Conservation (phyloP, 1,284 basidiomycete genomes). For the Melampsora abietis-canadensis region DNA sequence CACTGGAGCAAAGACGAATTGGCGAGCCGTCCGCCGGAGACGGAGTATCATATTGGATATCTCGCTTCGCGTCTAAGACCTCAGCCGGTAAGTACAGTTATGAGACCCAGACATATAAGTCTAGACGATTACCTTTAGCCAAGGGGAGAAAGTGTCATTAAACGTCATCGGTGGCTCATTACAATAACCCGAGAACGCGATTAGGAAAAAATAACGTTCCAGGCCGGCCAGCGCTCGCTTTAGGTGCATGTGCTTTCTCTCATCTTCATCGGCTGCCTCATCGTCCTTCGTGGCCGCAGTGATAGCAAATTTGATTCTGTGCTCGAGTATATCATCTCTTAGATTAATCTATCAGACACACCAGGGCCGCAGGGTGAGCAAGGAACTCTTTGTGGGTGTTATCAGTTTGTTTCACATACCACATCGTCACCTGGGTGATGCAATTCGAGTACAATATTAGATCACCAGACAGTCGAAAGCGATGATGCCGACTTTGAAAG, state of each 20-base stretch:
- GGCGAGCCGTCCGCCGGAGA: slow-evolving; percentile 67
- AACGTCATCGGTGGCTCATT: slow-evolving; percentile 64
- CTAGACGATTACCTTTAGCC: slow-evolving; percentile 66
- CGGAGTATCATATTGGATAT: slow-evolving; percentile 62
- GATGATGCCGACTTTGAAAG: slow-evolving; percentile 36
- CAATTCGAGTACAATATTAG: too few species aligned
- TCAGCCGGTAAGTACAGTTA: slow-evolving; percentile 60
- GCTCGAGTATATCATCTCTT: slow-evolving; percentile 77
- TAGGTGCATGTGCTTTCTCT: slow-evolving; percentile 54
- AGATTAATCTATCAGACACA: slow-evolving; percentile 68
- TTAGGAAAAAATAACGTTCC: slow-evolving; percentile 78
- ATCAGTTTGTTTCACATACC: slow-evolving; percentile 13
- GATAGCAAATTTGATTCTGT: slow-evolving; percentile 79
- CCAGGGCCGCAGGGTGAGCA: background rate
- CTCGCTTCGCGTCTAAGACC: slow-evolving; percentile 44
- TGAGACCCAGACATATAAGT: slow-evolving; percentile 6
- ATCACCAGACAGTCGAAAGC: background rate
- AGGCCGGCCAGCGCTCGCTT: slow-evolving; percentile 57
- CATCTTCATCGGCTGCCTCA: slow-evolving; percentile 59
- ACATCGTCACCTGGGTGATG: slow-evolving; percentile 39
- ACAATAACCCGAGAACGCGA: slow-evolving; percentile 89
- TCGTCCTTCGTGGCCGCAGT: slow-evolving; percentile 59
- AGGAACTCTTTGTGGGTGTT: background rate
- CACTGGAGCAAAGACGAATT: slow-evolving; percentile 83
- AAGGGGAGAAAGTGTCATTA: slow-evolving; percentile 74